A percentile compares a stretch with the other conserved stretches of the same genome.
Evolutionary conservation across 306 rosid species (phyloP).

Genomic region (Prunus fruticosa): DNA sequence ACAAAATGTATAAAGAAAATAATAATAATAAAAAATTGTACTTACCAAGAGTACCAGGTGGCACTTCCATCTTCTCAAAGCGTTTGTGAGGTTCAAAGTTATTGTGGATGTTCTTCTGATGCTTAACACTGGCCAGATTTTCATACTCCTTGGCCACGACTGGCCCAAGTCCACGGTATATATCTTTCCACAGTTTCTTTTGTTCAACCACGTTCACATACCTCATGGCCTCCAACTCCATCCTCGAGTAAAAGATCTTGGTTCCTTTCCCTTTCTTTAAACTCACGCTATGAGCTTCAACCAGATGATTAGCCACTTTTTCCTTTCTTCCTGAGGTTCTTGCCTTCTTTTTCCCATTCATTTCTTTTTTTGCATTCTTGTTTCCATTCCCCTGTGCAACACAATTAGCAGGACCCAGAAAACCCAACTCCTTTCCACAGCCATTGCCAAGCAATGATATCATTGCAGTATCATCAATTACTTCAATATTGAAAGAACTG

Average conservation of each 20-base stretch:
- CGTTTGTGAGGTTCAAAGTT: constrained; percentile 28
- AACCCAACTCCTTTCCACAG: constrained; percentile 17
- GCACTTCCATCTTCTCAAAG: constrained; percentile 18
- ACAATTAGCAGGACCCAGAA: constrained; percentile 4
- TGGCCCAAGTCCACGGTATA: constrained; percentile 44
- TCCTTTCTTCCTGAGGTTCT: constrained; percentile 36
- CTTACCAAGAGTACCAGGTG: constrained; percentile 8
- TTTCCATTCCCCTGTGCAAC: constrained; percentile 20
- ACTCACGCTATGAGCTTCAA: constrained; percentile 4
- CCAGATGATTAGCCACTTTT: constrained; percentile 12
- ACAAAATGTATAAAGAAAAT: neutral
- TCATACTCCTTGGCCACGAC: constrained; percentile 60
- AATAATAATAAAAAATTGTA: neutral
- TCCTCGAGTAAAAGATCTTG: constrained; percentile 49
- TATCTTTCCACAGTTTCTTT: constrained; percentile 51
- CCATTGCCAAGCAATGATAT: constrained; percentile 21
- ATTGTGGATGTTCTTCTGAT: constrained; percentile 25
- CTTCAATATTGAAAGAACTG: constrained; percentile 49
- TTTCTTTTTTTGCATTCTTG: constrained; percentile 13
- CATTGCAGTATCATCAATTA: constrained; percentile 84
- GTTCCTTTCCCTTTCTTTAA: constrained; percentile 21
- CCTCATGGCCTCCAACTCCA: constrained; percentile 64
- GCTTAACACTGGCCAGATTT: constrained; percentile 34
- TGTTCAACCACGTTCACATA: constrained; percentile 50
- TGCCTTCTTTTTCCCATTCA: constrained; percentile 28